Evolutionary conservation across 371 early-diverging fungal genomes (phyloP).

Genomic region (Umbelopsis sp.): DNA sequence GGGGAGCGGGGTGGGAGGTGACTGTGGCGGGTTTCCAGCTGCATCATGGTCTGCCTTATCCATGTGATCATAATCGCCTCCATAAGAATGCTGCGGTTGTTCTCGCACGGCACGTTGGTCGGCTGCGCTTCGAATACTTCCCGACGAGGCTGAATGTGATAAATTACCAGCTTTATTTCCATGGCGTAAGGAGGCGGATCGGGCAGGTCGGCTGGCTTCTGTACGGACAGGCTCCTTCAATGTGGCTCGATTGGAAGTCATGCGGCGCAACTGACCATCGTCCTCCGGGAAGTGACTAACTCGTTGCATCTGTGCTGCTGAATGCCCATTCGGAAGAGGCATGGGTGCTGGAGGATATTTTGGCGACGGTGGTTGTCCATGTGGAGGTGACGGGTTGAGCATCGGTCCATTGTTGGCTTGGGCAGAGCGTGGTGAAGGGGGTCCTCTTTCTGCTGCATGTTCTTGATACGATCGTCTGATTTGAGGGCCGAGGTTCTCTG

Average conservation of each 20-base stretch:
- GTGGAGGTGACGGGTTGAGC: constrained; percentile 4
- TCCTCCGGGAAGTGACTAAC: constrained; percentile 4
- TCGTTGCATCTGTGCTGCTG: neutral
- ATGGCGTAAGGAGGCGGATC: constrained; percentile 3
- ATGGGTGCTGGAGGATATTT: neutral
- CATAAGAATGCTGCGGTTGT: neutral
- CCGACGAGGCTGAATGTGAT: neutral
- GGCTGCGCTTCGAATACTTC: neutral
- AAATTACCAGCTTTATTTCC: neutral
- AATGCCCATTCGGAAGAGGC: neutral
- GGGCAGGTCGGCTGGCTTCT: neutral
- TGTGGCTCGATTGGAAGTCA: neutral
- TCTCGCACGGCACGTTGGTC: constrained; percentile 1
- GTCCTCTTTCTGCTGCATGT: constrained; percentile 41
- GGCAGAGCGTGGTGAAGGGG: constrained; percentile 25
- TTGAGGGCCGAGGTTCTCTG: constrained; percentile 45
- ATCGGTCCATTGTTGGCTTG: constrained; percentile 50
- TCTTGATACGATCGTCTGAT: constrained; percentile 60
- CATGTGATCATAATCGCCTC: neutral
- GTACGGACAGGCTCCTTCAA: neutral
- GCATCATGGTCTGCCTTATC: neutral
- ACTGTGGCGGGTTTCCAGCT: neutral
- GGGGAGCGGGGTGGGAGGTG: constrained; percentile 5
- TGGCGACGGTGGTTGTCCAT: neutral
- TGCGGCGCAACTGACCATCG: constrained; percentile 6